Evolutionary conservation across 306 rosid genomes (phyloP), one percentile per base, ranked within the genome.

Genomic region (Luffa acutangula): DNA sequence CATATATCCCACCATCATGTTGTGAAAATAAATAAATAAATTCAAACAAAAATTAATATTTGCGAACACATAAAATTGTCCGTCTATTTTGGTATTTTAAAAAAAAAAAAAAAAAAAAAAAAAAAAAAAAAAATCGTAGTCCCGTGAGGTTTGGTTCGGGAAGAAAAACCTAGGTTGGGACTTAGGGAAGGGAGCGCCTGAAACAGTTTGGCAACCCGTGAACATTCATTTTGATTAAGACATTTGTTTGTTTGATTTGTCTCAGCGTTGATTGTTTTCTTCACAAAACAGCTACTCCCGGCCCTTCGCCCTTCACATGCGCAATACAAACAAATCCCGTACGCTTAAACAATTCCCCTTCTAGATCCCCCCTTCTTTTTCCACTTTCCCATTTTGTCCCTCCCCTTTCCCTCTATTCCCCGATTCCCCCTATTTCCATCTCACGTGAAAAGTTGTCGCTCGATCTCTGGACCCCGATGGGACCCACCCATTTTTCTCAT

Each of bases 161-260:
- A 58, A 36, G 46, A 15, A 6, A 64, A 14, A 15, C 42, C 9
- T 7, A 39, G 45, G 31, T 15, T 18, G 1, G 72, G 72, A 17
- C 6, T 13, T 62, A 5, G 45, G 45, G 6, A 0, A 34, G 45
- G 51, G 3, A 14, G 14, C 31, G 74, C 33, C 74, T 67, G 74
- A 41, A 66, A 67, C 74, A 67, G 51, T 67, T 18, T 18, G 48
- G 51, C 74, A 67, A 67, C 74, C 74, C 74, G 74, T 67, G 74
- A 67, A 42, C 14, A 49, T 18, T 66, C 0, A 8, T 64, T 64
- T 17, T 66, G 49, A 66, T 66, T 18, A 7, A 18, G 33, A 66
- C 49, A 17, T 67, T 67, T 67, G 51, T 67, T 39, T 41, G 52
- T 41, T 66, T 66, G 72, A 15, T 59, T 59, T 34, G 65, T 64